phyloP scores from a whole-genome alignment of 371 early-diverging fungal species.

The Smittium culicis region DNA sequence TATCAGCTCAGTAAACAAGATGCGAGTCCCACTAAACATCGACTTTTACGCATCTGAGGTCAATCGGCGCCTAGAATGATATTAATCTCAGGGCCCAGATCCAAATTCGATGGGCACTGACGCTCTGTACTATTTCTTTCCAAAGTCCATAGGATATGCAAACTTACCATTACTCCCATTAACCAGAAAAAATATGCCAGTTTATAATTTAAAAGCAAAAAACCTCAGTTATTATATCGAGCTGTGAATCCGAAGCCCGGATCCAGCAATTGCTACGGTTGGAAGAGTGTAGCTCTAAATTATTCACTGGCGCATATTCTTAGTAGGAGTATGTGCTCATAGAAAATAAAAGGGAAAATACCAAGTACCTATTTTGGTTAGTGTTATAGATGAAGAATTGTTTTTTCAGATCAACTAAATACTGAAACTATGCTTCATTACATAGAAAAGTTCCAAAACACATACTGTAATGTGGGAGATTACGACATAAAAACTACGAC shows the following conservation, averaged over 20 bases:
- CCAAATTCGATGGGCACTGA: background rate
- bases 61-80: background rate
- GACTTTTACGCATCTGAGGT: background rate
- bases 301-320: background rate
- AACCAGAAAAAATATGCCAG: background rate
- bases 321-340: background rate
- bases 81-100: background rate
- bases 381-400: background rate
- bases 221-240: background rate
- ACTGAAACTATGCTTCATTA: background rate
- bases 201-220: background rate
- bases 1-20: conserved; percentile 4
- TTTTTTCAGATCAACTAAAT: background rate
- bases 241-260: background rate
- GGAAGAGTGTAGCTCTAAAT: background rate
- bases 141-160: background rate
- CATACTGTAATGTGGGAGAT: background rate
- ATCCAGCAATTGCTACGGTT: background rate
- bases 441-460: background rate
- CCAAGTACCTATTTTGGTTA: background rate
- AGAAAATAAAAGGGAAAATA: background rate
- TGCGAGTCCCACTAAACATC: background rate
- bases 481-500: background rate
- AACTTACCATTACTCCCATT: background rate
- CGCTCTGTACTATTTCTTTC: background rate